phyloP scores from a whole-genome alignment of 768 basidiomycete genomes.

The Pholiota conissans region DNA sequence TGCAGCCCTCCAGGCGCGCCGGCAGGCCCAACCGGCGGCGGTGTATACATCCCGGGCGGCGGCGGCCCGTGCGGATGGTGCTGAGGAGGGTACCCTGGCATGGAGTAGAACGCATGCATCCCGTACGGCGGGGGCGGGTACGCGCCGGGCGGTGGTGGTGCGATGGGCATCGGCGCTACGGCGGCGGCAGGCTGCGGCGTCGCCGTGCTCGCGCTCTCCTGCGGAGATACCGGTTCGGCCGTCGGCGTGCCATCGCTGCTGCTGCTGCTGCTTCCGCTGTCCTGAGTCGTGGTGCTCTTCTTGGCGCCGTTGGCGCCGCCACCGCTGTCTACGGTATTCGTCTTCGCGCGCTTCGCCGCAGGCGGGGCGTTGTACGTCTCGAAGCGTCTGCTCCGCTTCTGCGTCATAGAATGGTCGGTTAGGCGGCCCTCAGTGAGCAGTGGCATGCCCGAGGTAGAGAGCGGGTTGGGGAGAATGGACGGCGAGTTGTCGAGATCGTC shows the following conservation, averaged over 20 bases:
- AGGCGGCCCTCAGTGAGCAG: slow-evolving; percentile 49
- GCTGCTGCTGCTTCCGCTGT: background rate
- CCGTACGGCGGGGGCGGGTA: background rate
- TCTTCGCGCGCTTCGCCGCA: slow-evolving; percentile 36
- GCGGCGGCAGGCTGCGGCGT: slow-evolving; percentile 17
- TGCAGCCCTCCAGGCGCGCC: background rate
- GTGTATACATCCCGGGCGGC: background rate
- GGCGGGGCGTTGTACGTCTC: slow-evolving; percentile 38
- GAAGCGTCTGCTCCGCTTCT: slow-evolving; percentile 43
- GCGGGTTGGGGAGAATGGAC: slow-evolving; percentile 36
- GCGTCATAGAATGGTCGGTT: slow-evolving; percentile 28
- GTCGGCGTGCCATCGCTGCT: slow-evolving; percentile 10
- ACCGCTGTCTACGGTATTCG: slow-evolving; percentile 25
- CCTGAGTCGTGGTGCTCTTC: background rate
- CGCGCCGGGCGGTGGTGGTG: background rate
- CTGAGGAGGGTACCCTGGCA: background rate
- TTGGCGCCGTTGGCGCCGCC: slow-evolving; percentile 8
- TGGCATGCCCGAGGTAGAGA: slow-evolving; percentile 40
- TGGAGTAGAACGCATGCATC: background rate
- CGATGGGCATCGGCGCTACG: background rate
- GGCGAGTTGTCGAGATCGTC: slow-evolving; percentile 62
- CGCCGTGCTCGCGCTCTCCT: slow-evolving; percentile 11
- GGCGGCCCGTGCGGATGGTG: background rate
- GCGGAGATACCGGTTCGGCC: slow-evolving; percentile 17
- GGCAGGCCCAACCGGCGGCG: background rate